Conservation (phyloP, 208 protist species). For the Crithidia acanthocephali region DNA sequence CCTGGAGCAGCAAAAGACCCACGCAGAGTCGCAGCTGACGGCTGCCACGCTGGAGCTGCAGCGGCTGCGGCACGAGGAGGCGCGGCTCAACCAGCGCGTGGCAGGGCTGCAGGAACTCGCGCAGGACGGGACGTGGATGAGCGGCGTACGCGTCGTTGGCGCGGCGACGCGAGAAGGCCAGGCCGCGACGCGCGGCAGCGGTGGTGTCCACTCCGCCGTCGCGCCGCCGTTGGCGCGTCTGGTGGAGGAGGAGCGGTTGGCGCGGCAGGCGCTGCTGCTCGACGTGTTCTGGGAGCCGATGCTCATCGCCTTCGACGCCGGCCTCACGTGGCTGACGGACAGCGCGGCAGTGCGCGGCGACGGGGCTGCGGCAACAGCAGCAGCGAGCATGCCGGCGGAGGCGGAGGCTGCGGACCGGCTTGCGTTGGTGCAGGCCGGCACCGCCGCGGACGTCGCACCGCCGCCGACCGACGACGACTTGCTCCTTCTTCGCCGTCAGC, state of each 20-base stretch:
- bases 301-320: constrained; percentile 86
- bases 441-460: constrained; percentile 20
- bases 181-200: not conserved
- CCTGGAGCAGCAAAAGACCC: constrained; percentile 37
- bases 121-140: constrained; percentile 24
- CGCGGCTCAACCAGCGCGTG: constrained; percentile 42
- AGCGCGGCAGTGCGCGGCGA: constrained; percentile 32
- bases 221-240: constrained; percentile 6
- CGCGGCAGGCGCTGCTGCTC: constrained; percentile 61
- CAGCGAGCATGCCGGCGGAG: constrained; percentile 3
- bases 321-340: constrained; percentile 79
- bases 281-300: constrained; percentile 87
- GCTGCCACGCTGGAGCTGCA: constrained; percentile 57
- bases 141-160: constrained; percentile 24
- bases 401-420: constrained; percentile 20
- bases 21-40: constrained; percentile 22
- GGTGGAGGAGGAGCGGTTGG: constrained; percentile 47
- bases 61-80: constrained; percentile 71
- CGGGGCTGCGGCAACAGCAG: constrained; percentile 6
- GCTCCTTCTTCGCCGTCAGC: constrained; percentile 54
- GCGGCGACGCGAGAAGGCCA: too few relatives aligned
- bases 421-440: constrained; percentile 14
- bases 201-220: not conserved
- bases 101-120: constrained; percentile 38
- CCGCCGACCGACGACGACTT: constrained; percentile 56